Percentiles rank a stretch among this genome's conserved stretches.
Conservation (phyloP, 1,284 basidiomycete genomes). For the Malassezia brasiliensis region DNA sequence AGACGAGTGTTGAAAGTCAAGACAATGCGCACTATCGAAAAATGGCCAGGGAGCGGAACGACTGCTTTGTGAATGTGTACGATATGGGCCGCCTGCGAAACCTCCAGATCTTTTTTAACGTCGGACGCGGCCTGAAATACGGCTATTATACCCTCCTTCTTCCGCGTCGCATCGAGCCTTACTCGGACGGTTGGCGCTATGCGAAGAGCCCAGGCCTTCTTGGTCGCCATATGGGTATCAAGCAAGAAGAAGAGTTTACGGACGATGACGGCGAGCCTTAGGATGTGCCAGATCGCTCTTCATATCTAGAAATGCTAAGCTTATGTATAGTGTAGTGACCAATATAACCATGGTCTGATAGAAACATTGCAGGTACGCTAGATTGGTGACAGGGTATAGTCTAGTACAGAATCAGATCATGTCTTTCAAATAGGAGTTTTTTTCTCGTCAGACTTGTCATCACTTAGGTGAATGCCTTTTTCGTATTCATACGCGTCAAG, state of each 20-base stretch:
- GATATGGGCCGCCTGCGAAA: conserved; percentile 69
- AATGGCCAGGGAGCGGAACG: conserved; percentile 60
- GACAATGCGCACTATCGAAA: conserved; percentile 72
- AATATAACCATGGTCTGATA: too few species aligned
- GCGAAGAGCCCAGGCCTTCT: conserved; percentile 58
- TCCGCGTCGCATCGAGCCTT: conserved; percentile 69
- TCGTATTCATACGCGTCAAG: neutral
- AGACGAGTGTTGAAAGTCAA: conserved; percentile 82
- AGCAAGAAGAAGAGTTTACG: conserved; percentile 53
- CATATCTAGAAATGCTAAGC: too few species aligned
- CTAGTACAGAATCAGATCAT: too few species aligned
- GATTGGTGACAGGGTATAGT: too few species aligned
- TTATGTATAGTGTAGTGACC: too few species aligned
- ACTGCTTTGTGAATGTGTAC: conserved; percentile 73
- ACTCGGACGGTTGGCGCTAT: conserved; percentile 76
- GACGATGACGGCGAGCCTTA: conserved; percentile 50
- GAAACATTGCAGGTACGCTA: too few species aligned
- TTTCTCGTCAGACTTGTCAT: neutral
- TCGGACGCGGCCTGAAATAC: conserved; percentile 54
- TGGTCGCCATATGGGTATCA: conserved; percentile 49
- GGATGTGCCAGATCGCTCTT: too few species aligned
- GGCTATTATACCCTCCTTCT: conserved; percentile 61
- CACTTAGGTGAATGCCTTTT: neutral
- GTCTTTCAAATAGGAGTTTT: neutral
- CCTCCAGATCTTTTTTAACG: conserved; percentile 75